Conservation (phyloP, 2,329 filamentous ascomycete genomes). For the Didymella pomorum region DNA sequence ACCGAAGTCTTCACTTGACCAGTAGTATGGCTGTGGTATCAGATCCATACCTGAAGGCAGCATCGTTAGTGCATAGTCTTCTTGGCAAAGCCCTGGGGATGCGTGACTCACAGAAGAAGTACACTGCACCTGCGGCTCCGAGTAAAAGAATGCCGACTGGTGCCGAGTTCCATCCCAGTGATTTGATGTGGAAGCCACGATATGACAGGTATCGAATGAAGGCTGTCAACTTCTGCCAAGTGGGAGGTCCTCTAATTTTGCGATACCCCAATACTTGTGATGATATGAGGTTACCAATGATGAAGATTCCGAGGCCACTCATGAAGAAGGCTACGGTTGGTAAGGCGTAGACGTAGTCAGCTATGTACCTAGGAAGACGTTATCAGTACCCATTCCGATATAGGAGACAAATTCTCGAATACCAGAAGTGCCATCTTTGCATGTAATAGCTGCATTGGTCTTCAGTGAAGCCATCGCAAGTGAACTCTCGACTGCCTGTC, state of each 20-base stretch:
- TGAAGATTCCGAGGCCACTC: conserved; percentile 58
- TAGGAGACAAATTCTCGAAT: conserved; percentile 21
- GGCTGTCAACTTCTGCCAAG: conserved; percentile 20
- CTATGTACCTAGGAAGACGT: conserved; percentile 57
- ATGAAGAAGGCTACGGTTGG: conserved; percentile 63
- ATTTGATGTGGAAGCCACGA: conserved; percentile 34
- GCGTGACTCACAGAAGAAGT: conserved; percentile 26
- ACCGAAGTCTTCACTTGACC: conserved; percentile 28
- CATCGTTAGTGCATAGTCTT: not conserved
- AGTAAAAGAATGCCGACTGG: conserved; percentile 37
- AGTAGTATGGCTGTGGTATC: conserved; percentile 33
- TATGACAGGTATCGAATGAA: conserved; percentile 40
- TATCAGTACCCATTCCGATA: not conserved
- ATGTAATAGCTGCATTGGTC: conserved; percentile 58
- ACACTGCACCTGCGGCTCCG: conserved; percentile 32
- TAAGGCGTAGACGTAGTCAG: conserved; percentile 63
- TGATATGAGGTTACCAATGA: conserved; percentile 51
- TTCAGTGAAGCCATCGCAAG: conserved; percentile 49
- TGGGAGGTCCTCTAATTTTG: not conserved
- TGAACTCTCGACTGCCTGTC: conserved; percentile 30
- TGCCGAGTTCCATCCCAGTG: conserved; percentile 39
- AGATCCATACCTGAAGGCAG: conserved; percentile 28
- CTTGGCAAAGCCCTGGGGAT: not conserved
- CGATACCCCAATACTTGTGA: conserved; percentile 37
- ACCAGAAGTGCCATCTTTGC: conserved; percentile 61